A percentile compares a stretch with the other conserved stretches of the same genome.
These are phyloP conservation scores for Nosema bombycis DNA, from an alignment of 371 early-diverging fungal genomes.

Conservation along the genomic window DNA sequence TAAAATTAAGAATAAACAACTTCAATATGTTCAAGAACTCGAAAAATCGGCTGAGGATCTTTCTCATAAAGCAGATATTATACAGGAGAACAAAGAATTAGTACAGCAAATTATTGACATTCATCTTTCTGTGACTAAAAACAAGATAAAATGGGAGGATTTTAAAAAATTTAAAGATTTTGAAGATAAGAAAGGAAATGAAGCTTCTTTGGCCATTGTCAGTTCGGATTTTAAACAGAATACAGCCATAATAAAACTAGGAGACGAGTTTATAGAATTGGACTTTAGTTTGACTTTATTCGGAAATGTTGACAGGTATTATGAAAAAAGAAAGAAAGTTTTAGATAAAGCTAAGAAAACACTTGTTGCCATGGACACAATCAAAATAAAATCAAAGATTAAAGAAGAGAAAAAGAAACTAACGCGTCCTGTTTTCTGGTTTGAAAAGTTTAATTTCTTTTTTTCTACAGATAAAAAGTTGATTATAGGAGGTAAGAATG, in stretches of 20 bases:
- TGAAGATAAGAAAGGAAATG: slow-evolving; percentile 56
- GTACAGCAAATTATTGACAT: slow-evolving; percentile 50
- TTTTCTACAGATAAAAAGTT: slow-evolving; percentile 79
- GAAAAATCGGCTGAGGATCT: slow-evolving; percentile 40
- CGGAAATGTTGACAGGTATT: slow-evolving; percentile 49
- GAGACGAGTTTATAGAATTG: slow-evolving; percentile 34
- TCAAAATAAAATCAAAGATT: slow-evolving; percentile 39
- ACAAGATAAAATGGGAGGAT: slow-evolving; percentile 61
- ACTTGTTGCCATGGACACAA: slow-evolving; percentile 53
- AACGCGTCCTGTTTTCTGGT: slow-evolving; percentile 82
- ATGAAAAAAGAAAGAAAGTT: slow-evolving; percentile 59
- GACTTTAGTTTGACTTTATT: slow-evolving; percentile 30
- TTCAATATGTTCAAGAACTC: slow-evolving; percentile 49
- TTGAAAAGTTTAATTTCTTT: slow-evolving; percentile 97
- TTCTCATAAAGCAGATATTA: slow-evolving; percentile 21
- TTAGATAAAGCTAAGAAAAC: slow-evolving; percentile 62
- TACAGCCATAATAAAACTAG: slow-evolving; percentile 46
- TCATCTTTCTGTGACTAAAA: slow-evolving; percentile 43
- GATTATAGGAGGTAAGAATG: slow-evolving; percentile 87
- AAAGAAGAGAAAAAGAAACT: slow-evolving; percentile 40
- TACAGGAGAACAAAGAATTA: slow-evolving; percentile 50
- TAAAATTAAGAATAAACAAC: slow-evolving; percentile 55
- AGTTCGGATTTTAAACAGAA: slow-evolving; percentile 58
- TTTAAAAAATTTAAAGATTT: slow-evolving; percentile 61
- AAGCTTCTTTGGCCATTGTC: slow-evolving; percentile 48